phyloP scores from a whole-genome alignment of 1,139 yeast species.

The Pichia sp. region DNA sequence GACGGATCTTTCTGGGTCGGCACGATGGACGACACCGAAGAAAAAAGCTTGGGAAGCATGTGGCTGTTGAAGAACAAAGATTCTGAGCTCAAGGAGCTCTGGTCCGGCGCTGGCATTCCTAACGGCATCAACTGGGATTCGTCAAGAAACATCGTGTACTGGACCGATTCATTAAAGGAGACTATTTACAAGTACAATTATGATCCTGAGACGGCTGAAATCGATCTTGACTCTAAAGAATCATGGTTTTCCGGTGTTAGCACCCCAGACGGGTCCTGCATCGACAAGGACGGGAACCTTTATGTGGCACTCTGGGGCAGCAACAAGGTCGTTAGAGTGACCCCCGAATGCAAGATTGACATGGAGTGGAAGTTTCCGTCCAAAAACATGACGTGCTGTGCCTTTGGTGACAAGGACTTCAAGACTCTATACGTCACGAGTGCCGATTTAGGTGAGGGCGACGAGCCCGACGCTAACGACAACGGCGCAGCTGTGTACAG shows the following conservation, averaged over 20 bases:
- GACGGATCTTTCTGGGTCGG: constrained; percentile 71
- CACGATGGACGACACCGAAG: constrained; percentile 52
- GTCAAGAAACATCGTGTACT: constrained; percentile 44
- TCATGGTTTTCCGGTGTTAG: constrained; percentile 29
- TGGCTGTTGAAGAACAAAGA: constrained; percentile 39
- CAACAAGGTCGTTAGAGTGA: constrained; percentile 49
- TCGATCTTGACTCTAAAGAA: constrained; percentile 39
- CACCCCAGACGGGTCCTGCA: constrained; percentile 81
- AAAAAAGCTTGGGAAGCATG: constrained; percentile 40
- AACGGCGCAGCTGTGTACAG: constrained; percentile 52
- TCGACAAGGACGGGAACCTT: constrained; percentile 58
- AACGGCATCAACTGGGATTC: constrained; percentile 78
- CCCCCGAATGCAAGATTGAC: constrained; percentile 47
- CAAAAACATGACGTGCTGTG: constrained; percentile 60
- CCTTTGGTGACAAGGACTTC: constrained; percentile 59
- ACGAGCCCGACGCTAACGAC: constrained; percentile 43
- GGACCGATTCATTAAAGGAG: constrained; percentile 66
- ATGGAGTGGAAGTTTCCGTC: constrained; percentile 59
- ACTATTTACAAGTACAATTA: constrained; percentile 62
- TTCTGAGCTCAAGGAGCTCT: constrained; percentile 26
- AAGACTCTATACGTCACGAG: constrained; percentile 66
- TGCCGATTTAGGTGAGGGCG: constrained; percentile 42
- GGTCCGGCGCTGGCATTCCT: constrained; percentile 47
- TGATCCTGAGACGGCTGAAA: constrained; percentile 40
- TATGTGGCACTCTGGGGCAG: constrained; percentile 70